Evolutionary conservation across 2,329 filamentous ascomycete genomes (phyloP).

Genomic region (Penicillium sp.): DNA sequence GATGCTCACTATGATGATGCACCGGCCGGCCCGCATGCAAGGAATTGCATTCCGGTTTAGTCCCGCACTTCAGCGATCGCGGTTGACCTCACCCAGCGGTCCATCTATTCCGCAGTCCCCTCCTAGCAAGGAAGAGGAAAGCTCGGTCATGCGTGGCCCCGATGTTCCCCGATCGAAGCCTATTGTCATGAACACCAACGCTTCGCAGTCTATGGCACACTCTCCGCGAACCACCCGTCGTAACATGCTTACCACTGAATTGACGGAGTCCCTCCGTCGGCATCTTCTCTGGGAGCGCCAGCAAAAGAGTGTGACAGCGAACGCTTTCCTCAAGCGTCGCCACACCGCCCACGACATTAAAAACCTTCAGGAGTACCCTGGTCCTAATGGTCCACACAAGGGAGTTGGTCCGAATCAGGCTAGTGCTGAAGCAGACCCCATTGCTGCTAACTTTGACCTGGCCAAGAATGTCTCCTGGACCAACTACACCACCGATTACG

Average conservation of each 20-base stretch:
- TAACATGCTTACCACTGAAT: slow-evolving; percentile 92
- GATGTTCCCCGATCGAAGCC: slow-evolving; percentile 73
- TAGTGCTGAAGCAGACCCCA: slow-evolving; percentile 20
- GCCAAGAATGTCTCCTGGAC: slow-evolving; percentile 74
- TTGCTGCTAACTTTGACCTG: slow-evolving; percentile 45
- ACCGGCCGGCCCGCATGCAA: slow-evolving; percentile 74
- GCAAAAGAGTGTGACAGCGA: slow-evolving; percentile 85
- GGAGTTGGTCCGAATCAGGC: slow-evolving; percentile 19
- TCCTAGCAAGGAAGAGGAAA: slow-evolving; percentile 58
- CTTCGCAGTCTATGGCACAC: slow-evolving; percentile 68
- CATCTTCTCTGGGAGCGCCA: slow-evolving; percentile 94
- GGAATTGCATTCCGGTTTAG: slow-evolving; percentile 52
- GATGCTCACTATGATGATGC: slow-evolving; percentile 84
- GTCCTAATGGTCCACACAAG: slow-evolving; percentile 56
- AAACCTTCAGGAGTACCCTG: slow-evolving; percentile 79
- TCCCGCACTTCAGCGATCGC: slow-evolving; percentile 50
- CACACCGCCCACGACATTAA: slow-evolving; percentile 90
- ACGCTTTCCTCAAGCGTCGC: slow-evolving; percentile 81
- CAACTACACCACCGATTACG: slow-evolving; percentile 73
- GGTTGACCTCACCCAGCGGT: slow-evolving; percentile 66
- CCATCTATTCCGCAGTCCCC: slow-evolving; percentile 62
- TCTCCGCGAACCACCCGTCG: slow-evolving; percentile 88
- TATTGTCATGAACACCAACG: slow-evolving; percentile 70
- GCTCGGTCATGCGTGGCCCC: slow-evolving; percentile 59
- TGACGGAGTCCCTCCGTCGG: slow-evolving; percentile 87